Evolutionary conservation across 148 eudicot species (phyloP).

Genomic region (Heliamphora exappendiculata): DNA sequence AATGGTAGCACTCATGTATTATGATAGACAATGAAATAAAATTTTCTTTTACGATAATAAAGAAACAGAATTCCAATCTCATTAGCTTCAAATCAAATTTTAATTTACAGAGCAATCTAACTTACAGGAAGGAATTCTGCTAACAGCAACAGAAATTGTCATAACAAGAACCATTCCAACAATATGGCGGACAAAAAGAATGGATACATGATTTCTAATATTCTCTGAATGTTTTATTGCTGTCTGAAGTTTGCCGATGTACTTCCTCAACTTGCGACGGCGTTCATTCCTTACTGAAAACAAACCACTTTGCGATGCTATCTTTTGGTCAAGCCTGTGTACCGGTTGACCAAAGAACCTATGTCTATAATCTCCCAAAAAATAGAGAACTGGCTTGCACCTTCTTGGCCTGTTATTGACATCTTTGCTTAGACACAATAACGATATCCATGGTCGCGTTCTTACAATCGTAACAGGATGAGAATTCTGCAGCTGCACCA

Average conservation of each 20-base stretch:
- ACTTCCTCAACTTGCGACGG: constrained; percentile 26
- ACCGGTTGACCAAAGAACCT: constrained; percentile 16
- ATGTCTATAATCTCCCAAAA: constrained; percentile 4
- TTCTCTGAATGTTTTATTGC: constrained; percentile 26
- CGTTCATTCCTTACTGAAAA: constrained; percentile 22
- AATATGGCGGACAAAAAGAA: constrained; percentile 31
- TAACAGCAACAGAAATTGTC: constrained; percentile 49
- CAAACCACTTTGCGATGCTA: constrained; percentile 16
- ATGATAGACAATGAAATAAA: not conserved
- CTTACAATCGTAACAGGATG: constrained; percentile 14
- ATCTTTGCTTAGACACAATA: constrained; percentile 18
- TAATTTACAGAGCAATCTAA: constrained; percentile 8
- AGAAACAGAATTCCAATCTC: not conserved
- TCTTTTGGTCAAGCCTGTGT: constrained; percentile 16
- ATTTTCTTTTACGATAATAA: not conserved
- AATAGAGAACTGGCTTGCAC: not conserved
- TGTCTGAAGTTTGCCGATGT: constrained; percentile 22
- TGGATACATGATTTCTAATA: constrained; percentile 18
- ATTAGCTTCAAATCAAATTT: not conserved
- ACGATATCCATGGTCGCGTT: constrained; percentile 17
- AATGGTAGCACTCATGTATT: not conserved
- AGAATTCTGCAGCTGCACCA: constrained; percentile 32
- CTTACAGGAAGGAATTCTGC: constrained; percentile 75
- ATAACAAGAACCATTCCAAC: constrained; percentile 57
- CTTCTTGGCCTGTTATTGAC: constrained; percentile 12